phyloP scores from a whole-genome alignment of 2,329 filamentous ascomycete species.

The Aspergillus ustus region DNA sequence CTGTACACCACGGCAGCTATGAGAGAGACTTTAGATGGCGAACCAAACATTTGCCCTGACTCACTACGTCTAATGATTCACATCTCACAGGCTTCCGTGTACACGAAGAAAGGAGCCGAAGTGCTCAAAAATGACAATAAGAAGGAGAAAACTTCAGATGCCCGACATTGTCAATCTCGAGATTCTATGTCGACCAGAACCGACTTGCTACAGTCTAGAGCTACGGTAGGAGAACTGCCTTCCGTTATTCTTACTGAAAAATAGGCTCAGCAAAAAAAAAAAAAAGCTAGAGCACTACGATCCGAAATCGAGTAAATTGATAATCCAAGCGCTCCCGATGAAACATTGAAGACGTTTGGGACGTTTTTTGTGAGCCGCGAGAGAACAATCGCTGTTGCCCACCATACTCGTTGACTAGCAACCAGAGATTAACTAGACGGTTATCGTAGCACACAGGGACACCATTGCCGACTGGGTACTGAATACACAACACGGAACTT shows the following conservation, averaged over 20 bases:
- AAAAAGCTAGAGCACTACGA: background rate
- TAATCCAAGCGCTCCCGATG: background rate
- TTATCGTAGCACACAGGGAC: background rate
- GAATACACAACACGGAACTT: background rate
- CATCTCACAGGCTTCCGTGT: background rate
- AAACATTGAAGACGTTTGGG: background rate
- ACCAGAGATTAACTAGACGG: background rate
- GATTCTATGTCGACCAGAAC: background rate
- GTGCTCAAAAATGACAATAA: background rate
- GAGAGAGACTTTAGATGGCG: background rate
- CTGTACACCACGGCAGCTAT: background rate
- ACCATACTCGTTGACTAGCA: conserved; percentile 3
- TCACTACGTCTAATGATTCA: background rate
- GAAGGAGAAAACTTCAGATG: background rate
- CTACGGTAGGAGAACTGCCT: background rate
- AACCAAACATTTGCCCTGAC: background rate
- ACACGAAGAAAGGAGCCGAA: no score
- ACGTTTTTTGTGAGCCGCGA: background rate
- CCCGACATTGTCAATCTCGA: background rate
- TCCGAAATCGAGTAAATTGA: background rate
- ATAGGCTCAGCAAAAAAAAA: background rate
- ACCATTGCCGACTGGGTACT: background rate
- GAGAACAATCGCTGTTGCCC: background rate
- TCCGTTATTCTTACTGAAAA: background rate
- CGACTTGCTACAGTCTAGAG: background rate